Conservation (phyloP, 352 stramenopile species). For the Hyaloperonospora brassicae region DNA sequence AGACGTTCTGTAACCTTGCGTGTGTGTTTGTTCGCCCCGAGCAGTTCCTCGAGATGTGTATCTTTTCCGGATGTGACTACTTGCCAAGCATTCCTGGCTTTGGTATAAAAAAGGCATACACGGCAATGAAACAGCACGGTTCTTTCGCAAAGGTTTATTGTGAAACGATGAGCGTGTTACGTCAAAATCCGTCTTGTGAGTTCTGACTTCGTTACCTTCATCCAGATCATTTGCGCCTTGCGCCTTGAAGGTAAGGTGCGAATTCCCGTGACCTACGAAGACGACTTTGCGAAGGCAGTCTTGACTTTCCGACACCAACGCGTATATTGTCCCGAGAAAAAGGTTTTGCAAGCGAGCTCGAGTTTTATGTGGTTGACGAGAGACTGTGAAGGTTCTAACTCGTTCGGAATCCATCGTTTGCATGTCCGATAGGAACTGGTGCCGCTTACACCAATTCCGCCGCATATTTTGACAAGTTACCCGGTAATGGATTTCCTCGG, state of each 20-base stretch:
- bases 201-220: conserved; percentile 4
- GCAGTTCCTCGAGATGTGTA: conserved; percentile 87
- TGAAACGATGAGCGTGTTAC: background rate
- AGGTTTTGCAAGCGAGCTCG: conserved; percentile 26
- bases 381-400: conserved; percentile 1
- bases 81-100: conserved; percentile 70
- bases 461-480: conserved; percentile 22
- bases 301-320: conserved; percentile 69
- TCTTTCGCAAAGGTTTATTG: conserved; percentile 45
- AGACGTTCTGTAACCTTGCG: background rate
- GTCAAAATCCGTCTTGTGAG: background rate
- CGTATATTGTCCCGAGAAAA: conserved; percentile 48
- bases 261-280: conserved; percentile 50
- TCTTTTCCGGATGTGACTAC: conserved; percentile 89
- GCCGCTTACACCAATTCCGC: conserved; percentile 48
- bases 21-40: conserved; percentile 2
- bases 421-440: conserved; percentile 42
- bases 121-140: conserved; percentile 63
- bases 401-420: background rate
- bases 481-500: conserved; percentile 56
- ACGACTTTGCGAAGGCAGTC: conserved; percentile 45
- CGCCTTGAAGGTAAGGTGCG: conserved; percentile 58
- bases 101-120: conserved; percentile 76
- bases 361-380: background rate
- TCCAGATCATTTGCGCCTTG: conserved; percentile 48